Evolutionary conservation across 495 filamentous ascomycete species (phyloP).

Genomic region (Tuber brumale): DNA sequence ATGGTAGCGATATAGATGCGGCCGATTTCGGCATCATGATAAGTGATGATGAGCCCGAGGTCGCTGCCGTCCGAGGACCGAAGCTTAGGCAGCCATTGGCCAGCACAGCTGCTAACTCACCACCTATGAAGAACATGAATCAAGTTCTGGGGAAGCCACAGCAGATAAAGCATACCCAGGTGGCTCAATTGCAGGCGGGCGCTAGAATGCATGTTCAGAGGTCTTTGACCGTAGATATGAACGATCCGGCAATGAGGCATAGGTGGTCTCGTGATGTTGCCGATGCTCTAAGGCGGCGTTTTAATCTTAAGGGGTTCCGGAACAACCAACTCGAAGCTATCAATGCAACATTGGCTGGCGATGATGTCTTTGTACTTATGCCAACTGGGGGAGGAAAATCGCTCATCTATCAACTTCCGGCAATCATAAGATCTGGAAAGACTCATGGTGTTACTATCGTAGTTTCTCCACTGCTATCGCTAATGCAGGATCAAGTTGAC

Average conservation of each 20-base stretch:
- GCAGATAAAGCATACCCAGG: slow-evolving; percentile 14
- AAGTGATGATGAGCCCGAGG: slow-evolving; percentile 31
- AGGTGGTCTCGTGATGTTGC: slow-evolving; percentile 85
- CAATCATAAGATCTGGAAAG: slow-evolving; percentile 70
- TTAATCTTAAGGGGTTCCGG: slow-evolving; percentile 76
- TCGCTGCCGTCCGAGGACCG: background rate
- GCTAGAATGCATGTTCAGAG: slow-evolving; percentile 31
- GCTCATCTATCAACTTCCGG: slow-evolving; percentile 90
- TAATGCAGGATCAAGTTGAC: slow-evolving; percentile 93
- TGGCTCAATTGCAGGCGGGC: slow-evolving; percentile 14
- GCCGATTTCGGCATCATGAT: slow-evolving; percentile 26
- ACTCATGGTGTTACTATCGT: slow-evolving; percentile 86
- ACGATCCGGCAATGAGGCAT: slow-evolving; percentile 47
- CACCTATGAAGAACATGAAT: slow-evolving; percentile 21
- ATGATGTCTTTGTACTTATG: slow-evolving; percentile 93
- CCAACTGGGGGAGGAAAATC: slow-evolving; percentile 97
- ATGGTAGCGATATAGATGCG: slow-evolving; percentile 36
- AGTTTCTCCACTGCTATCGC: slow-evolving; percentile 83
- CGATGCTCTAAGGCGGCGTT: slow-evolving; percentile 65
- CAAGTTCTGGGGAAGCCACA: slow-evolving; percentile 28
- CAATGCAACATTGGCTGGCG: slow-evolving; percentile 78
- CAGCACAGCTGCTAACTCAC: slow-evolving; percentile 26
- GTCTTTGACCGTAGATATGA: slow-evolving; percentile 37
- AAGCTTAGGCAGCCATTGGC: slow-evolving; percentile 14
- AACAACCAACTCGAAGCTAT: slow-evolving; percentile 93